These are phyloP conservation scores for Cardamine occulta DNA, from an alignment of 345 rosid genomes.

Conservation along the genomic window DNA sequence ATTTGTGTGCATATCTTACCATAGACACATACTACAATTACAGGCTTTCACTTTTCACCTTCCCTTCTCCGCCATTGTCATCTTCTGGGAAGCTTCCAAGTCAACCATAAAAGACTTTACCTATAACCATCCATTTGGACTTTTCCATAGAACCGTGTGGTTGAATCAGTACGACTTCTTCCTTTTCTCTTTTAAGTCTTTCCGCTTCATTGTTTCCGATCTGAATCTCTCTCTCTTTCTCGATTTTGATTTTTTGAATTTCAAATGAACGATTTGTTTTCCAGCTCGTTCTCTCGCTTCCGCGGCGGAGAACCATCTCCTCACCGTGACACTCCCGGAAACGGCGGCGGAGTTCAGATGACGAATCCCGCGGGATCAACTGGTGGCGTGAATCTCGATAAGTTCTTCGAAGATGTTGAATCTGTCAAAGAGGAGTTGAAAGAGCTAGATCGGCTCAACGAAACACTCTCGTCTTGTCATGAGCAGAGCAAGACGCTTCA, in stretches of 20 bases:
- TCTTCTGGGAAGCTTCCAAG: conserved; percentile 40
- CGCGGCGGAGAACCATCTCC: conserved; percentile 55
- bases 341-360: conserved; percentile 40
- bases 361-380: conserved; percentile 40
- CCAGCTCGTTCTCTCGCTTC: conserved; percentile 73
- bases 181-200: neutral
- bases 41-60: conserved; percentile 25
- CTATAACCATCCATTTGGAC: conserved; percentile 1
- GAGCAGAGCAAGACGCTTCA: conserved; percentile 92
- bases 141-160: conserved; percentile 33
- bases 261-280: conserved; percentile 76
- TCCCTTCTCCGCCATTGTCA: conserved; percentile 28
- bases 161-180: conserved; percentile 35
- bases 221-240: conserved; percentile 22
- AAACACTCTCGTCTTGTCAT: conserved; percentile 64
- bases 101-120: conserved; percentile 31
- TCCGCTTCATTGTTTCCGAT: conserved; percentile 16
- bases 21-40: neutral
- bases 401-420: conserved; percentile 85
- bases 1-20: neutral
- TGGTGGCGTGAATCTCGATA: conserved; percentile 76
- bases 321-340: conserved; percentile 32
- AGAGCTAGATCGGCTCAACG: conserved; percentile 70
- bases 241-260: neutral
- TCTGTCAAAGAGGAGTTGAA: conserved; percentile 76